Base-by-base conservation (phyloP, 495 filamentous ascomycete species). In the Trichoderma orchidacearum region DNA sequence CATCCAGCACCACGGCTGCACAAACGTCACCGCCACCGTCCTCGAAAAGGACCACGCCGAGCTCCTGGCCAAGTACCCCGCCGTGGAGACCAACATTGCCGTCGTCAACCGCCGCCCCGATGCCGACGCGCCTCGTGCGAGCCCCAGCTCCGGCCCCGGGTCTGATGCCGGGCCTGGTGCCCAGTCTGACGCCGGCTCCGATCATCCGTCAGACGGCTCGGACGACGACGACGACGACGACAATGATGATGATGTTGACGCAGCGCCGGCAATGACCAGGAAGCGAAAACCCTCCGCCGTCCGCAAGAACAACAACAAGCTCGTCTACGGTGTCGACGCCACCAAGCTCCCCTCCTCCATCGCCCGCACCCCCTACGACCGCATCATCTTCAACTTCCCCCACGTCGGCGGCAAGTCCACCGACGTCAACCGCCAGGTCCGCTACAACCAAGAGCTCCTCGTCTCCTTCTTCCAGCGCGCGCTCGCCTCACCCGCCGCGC, bases 351-450 rank as follows among this genome's bases (percentile, higher is more conserved):
- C 70, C 4, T 76, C 72, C 57, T 64, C 63, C 58, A 60, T 59
- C 70, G 68, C 29, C 58, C 67, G 70, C 6, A 64, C 61, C 59
- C 60, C 59, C 70, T 68, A 30, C 58, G 85, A 95, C 66, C 72
- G 80, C 32, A 83, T 96, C 52, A 78, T 89, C 51, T 98, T 96
- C 78, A 95, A 96, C 73, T 98, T 98, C 70, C 93, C 93, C 50
- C 93, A 98, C 70, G 85, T 95, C 2, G 93, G 93, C 53, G 93
- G 93, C 7, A 81, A 90, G 59, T 86, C 81, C 48, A 97, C 82
- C 45, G 93, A 98, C 70, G 88, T 96, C 52, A 95, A 95, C 70
- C 76, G 93, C 17, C 93, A 98, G 72, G 90, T 96, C 12, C 82
- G 93, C 31, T 78, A 84, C 61, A 97, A 98, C 65, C 93, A 97